These are phyloP conservation scores for Candida ulmi DNA, from an alignment of 805 yeast genomes.

Conservation along the genomic window DNA sequence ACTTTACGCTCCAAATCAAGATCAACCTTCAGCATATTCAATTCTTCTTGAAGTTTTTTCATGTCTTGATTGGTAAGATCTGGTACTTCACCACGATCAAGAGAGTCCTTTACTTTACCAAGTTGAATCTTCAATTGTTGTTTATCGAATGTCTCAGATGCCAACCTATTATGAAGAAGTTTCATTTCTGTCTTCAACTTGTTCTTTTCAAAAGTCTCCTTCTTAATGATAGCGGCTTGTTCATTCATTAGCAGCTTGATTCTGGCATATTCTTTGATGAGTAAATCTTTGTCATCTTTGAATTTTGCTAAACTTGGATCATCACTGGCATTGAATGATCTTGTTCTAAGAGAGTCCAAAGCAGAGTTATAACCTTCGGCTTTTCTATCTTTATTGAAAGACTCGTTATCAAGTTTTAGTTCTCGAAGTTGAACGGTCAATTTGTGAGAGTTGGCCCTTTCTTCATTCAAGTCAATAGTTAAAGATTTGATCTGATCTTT, in stretches of 20 bases:
- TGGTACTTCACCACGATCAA: conserved; percentile 20
- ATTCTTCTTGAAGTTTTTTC: conserved; percentile 31
- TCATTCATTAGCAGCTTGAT: conserved; percentile 50
- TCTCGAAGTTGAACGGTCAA: conserved; percentile 22
- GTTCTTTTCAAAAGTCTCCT: conserved; percentile 36
- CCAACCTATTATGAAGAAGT: conserved; percentile 57
- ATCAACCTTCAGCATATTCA: conserved; percentile 41
- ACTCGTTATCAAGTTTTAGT: conserved; percentile 30
- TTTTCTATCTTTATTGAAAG: conserved; percentile 18
- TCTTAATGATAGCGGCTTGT: conserved; percentile 40
- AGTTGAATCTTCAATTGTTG: conserved; percentile 41
- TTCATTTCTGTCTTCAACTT: conserved; percentile 51
- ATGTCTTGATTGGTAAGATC: conserved; percentile 22
- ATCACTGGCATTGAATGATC: conserved; percentile 16
- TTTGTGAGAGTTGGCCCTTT: conserved; percentile 24
- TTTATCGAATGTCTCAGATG: conserved; percentile 57
- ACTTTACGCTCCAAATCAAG: conserved; percentile 48
- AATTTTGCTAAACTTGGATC: conserved; percentile 19
- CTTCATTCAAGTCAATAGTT: conserved; percentile 20
- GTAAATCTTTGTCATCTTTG: conserved; percentile 24
- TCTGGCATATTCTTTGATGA: conserved; percentile 36
- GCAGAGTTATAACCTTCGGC: conserved; percentile 17
- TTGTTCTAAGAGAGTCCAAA: conserved; percentile 20
- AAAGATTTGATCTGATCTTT: conserved; percentile 22
- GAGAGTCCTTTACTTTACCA: conserved; percentile 25